A percentile compares a stretch with the other conserved stretches of the same genome.
phyloP scores from a whole-genome alignment of 306 rosid genomes.

The Prosopis cineraria region DNA sequence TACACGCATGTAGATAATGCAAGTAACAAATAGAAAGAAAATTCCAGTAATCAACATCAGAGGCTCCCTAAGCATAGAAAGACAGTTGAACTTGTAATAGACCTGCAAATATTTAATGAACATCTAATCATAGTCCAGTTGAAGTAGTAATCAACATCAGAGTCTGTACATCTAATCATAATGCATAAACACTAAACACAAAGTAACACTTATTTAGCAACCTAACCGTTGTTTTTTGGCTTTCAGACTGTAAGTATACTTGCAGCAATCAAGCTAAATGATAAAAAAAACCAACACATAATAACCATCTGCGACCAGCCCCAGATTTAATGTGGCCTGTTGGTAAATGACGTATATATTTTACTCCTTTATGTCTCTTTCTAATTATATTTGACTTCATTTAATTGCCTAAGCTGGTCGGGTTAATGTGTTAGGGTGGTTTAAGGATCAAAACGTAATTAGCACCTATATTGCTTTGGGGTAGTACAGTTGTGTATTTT shows the following conservation, averaged over 20 bases:
- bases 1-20: constrained; percentile 73
- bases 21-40: constrained; percentile 74
- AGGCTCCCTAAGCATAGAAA: constrained; percentile 91
- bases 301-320: constrained; percentile 5
- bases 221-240: constrained; percentile 1
- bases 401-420: too few relatives aligned
- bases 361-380: too few relatives aligned
- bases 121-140: too few relatives aligned
- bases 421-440: too few relatives aligned
- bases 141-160: too few relatives aligned
- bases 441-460: too few relatives aligned
- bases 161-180: constrained; percentile 22
- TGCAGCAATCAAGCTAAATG: constrained; percentile 10
- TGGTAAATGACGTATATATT: too few relatives aligned
- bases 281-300: background rate
- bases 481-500: too few relatives aligned
- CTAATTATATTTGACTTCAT: too few relatives aligned
- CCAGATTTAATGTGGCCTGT: constrained; percentile 17
- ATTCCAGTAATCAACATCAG: constrained; percentile 88
- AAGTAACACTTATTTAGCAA: constrained; percentile 7
- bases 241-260: constrained; percentile 1
- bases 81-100: constrained; percentile 83
- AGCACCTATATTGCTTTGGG: background rate
- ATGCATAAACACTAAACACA: background rate
- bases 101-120: too few relatives aligned